Percentiles rank a stretch among this genome's conserved stretches.
These are phyloP conservation scores for Tulasnella calospora DNA, from an alignment of 768 basidiomycete species.

Conservation along the genomic window DNA sequence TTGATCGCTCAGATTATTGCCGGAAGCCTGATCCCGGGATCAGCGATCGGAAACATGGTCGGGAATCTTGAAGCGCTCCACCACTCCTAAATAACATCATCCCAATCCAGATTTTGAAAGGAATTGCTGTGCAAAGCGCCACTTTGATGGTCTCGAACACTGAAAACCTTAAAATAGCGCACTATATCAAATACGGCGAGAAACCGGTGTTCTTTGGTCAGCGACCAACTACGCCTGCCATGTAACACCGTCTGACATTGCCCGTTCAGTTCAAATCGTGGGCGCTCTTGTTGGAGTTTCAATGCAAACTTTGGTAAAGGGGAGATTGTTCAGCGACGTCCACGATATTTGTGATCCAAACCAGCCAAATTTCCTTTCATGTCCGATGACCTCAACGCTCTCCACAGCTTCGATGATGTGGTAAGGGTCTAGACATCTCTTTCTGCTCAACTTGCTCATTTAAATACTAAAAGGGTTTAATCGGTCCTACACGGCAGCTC, in stretches of 20 bases:
- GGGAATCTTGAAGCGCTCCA: background rate
- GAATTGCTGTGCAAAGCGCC: conserved; percentile 33
- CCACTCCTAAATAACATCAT: background rate
- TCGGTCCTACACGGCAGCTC: conserved; percentile 45
- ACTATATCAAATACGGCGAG: conserved; percentile 39
- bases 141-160: conserved; percentile 39
- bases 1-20: conserved; percentile 43
- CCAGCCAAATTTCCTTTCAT: conserved; percentile 39
- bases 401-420: conserved; percentile 44
- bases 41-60: conserved; percentile 44
- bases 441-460: background rate
- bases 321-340: conserved; percentile 38
- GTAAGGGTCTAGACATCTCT: conserved; percentile 31
- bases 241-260: background rate
- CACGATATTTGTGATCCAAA: conserved; percentile 39
- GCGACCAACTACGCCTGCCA: background rate
- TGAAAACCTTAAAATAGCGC: conserved; percentile 50
- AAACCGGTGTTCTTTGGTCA: background rate
- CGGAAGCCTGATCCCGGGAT: conserved; percentile 42
- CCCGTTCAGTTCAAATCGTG: conserved; percentile 36
- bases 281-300: conserved; percentile 36
- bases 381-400: conserved; percentile 39
- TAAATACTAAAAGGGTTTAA: conserved; percentile 38
- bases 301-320: conserved; percentile 41
- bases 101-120: conserved; percentile 32